Base-by-base conservation (phyloP, 345 rosid species). In the Laguncularia racemosa region DNA sequence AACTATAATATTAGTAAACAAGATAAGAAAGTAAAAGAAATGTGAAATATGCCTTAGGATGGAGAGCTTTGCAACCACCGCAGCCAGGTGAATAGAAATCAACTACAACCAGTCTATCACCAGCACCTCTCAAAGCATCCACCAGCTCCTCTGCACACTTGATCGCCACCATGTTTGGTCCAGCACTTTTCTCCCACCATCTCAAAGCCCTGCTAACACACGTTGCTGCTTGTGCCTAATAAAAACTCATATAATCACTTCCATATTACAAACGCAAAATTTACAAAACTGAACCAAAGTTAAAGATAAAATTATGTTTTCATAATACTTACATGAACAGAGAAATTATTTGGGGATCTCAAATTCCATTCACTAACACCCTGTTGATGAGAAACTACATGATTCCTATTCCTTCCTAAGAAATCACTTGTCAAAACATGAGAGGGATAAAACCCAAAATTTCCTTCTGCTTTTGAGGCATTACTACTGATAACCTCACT, bases 11-110 rank as follows among this genome's bases (percentile, higher is more conserved):
- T 9, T 5, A 46, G 46, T 18, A 19, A 21, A 15, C 8, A 18
- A 46, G 6, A 1, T 13, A 14, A 43, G 14, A 3, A 33, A 14
- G 21, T 48, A 4, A 19, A 40, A 15, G 17, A 44, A 44, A 17
- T 15, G 15, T 33, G 1, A 33, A 33, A 1, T 7, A 21, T 61
- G 82, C 95, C 92, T 82, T 86, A 12, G 95, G 97, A 67, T 81
- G 88, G n/a, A 89, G 88, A 64, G 84, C 46, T 76, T 59, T 86
- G 82, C 97, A 89, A 57, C 88, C 97, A 23, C 97, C 95, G 72
- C 95, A 89, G 20, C 71, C 84, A 57, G 92, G 95, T 2, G 95
- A 86, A 73, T 82, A 89, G 67, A 89, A 89, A 55, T 75, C 81
- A 48, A 89, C 59, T 46, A 89, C 67, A 45, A 82, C 83, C 64